Conservation (phyloP, 108 stramenopile species). For the Pseudonitzschia delicatissima region DNA sequence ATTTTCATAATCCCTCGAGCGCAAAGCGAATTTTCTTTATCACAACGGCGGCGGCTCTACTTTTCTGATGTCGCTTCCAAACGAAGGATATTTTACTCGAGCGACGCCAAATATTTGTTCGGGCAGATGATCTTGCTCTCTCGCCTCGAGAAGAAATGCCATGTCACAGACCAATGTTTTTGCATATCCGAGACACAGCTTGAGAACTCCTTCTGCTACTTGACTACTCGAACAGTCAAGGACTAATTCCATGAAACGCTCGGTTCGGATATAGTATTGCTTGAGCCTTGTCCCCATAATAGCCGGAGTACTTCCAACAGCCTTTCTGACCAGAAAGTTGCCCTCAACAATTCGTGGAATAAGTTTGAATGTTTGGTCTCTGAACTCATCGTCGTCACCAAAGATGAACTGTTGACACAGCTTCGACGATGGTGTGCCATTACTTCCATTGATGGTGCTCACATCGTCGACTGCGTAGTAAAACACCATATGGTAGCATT, state of each 20-base stretch:
- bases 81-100: slow-evolving; percentile 42
- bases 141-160: slow-evolving; percentile 88
- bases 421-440: slow-evolving; percentile 68
- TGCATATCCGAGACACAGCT: slow-evolving; percentile 83
- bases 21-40: neutral
- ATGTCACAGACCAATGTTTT: slow-evolving; percentile 90
- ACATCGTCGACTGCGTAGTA: slow-evolving; percentile 86
- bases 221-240: slow-evolving; percentile 83
- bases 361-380: slow-evolving; percentile 82
- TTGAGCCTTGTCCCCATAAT: slow-evolving; percentile 91
- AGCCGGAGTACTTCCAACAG: slow-evolving; percentile 88
- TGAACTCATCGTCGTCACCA: slow-evolving; percentile 66
- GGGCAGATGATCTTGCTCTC: slow-evolving; percentile 78
- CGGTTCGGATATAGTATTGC: slow-evolving; percentile 62
- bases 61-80: slow-evolving; percentile 21
- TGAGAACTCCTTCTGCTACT: slow-evolving; percentile 79
- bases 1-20: too few species aligned
- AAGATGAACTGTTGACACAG: slow-evolving; percentile 79
- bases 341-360: slow-evolving; percentile 90
- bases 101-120: slow-evolving; percentile 83
- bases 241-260: slow-evolving; percentile 88
- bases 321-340: slow-evolving; percentile 87
- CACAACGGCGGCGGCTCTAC: slow-evolving; percentile 1
- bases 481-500: slow-evolving; percentile 72
- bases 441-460: slow-evolving; percentile 66